Percentiles rank a stretch among this genome's conserved stretches.
Conservation (phyloP, 805 yeast genomes). For the Hanseniaspora taiwanica region DNA sequence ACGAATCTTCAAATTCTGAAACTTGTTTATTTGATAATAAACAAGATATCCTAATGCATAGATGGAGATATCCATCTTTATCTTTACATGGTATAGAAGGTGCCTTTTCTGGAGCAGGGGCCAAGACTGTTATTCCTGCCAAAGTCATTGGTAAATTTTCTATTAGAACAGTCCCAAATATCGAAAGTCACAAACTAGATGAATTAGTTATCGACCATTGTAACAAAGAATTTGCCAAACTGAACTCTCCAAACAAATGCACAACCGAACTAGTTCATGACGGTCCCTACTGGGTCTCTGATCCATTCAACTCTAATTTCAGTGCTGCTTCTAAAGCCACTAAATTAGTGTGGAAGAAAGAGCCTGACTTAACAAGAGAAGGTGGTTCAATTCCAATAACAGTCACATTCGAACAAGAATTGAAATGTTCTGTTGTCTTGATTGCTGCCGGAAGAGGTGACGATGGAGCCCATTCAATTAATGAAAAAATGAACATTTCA, state of each 20-base stretch:
- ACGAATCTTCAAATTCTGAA: conserved; percentile 77
- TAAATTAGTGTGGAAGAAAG: conserved; percentile 84
- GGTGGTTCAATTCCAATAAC: conserved; percentile 99
- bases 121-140: conserved; percentile 96
- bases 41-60: conserved; percentile 83
- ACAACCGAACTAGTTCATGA: conserved; percentile 74
- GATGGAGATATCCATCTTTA: conserved; percentile 97
- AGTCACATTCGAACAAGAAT: conserved; percentile 75
- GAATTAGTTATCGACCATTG: conserved; percentile 62
- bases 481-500: conserved; percentile 80
- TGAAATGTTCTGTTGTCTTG: conserved; percentile 74
- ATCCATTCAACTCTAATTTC: conserved; percentile 86
- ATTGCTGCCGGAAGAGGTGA: conserved; percentile 98
- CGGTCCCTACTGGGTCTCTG: conserved; percentile 93
- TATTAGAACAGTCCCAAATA: conserved; percentile 94
- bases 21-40: conserved; percentile 68
- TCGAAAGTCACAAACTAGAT: conserved; percentile 67
- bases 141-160: conserved; percentile 90
- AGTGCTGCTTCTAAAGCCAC: conserved; percentile 93
- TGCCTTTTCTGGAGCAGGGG: conserved; percentile 89
- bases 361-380: conserved; percentile 95
- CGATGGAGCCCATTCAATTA: conserved; percentile 97
- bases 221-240: conserved; percentile 46
- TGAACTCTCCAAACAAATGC: conserved; percentile 66
- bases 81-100: conserved; percentile 97